phyloP scores from a whole-genome alignment of 2,329 filamentous ascomycete species.

The Aspergillus viridinutans region DNA sequence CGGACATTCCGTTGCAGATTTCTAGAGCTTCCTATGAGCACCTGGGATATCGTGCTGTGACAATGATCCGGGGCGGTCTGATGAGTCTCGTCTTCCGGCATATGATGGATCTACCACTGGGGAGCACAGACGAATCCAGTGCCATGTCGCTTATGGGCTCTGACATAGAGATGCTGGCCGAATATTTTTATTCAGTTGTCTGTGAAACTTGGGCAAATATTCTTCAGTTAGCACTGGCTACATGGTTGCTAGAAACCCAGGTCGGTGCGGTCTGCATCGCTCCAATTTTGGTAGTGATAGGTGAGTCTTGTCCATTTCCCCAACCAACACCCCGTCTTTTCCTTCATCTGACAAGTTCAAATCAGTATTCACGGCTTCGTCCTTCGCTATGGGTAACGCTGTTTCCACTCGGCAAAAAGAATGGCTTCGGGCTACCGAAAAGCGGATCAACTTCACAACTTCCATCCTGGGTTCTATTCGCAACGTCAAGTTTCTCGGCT shows the following conservation, averaged over 20 bases:
- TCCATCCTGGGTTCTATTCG: slow-evolving; percentile 40
- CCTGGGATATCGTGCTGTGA: slow-evolving; percentile 13
- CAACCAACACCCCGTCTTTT: no score
- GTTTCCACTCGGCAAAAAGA: slow-evolving; percentile 24
- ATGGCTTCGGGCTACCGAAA: slow-evolving; percentile 43
- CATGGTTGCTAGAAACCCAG: slow-evolving; percentile 28
- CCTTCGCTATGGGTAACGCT: slow-evolving; percentile 11
- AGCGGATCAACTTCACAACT: slow-evolving; percentile 39
- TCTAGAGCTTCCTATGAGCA: slow-evolving; percentile 8
- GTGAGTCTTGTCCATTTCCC: slow-evolving; percentile 14
- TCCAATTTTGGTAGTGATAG: slow-evolving; percentile 22
- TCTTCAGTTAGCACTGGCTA: slow-evolving; percentile 33
- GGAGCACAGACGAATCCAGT: slow-evolving; percentile 18
- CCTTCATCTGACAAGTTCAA: no score
- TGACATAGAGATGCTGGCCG: slow-evolving; percentile 20
- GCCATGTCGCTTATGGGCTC: slow-evolving; percentile 19
- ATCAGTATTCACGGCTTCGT: slow-evolving; percentile 1
- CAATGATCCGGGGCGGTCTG: slow-evolving; percentile 17
- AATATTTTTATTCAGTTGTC: slow-evolving; percentile 20
- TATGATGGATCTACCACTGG: slow-evolving; percentile 17
- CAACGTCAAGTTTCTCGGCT: slow-evolving; percentile 39
- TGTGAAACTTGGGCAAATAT: slow-evolving; percentile 32
- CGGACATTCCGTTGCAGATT: slow-evolving; percentile 5
- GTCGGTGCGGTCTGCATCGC: slow-evolving; percentile 26
- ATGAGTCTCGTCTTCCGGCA: slow-evolving; percentile 16